These are phyloP conservation scores for Scutellaria barbata DNA, from an alignment of 257 asterid genomes.

Conservation along the genomic window DNA sequence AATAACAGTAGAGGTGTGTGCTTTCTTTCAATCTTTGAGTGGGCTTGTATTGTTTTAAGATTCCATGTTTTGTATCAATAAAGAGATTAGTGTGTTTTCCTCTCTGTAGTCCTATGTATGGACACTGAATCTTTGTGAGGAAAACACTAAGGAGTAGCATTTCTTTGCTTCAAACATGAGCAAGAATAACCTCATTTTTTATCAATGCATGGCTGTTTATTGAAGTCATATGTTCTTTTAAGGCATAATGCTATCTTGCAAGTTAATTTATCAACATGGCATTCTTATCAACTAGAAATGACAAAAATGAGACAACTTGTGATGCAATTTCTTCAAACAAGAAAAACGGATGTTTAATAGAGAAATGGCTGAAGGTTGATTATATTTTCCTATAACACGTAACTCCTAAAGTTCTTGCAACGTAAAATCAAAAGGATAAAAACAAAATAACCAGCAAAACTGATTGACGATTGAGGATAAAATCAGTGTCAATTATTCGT, in stretches of 20 bases:
- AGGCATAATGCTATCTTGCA: background rate
- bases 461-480: slow-evolving; percentile 6
- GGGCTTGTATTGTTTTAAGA: slow-evolving; percentile 8
- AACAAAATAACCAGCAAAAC: slow-evolving; percentile 13
- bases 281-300: background rate
- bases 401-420: slow-evolving; percentile 1
- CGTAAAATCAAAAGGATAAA: background rate
- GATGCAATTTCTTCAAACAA: background rate
- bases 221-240: too few species aligned
- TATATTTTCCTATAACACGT: background rate
- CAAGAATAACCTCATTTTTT: background rate
- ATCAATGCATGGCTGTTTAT: background rate
- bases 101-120: background rate
- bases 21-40: slow-evolving; percentile 21
- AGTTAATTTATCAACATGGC: background rate
- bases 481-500: slow-evolving; percentile 20
- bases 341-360: background rate
- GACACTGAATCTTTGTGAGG: background rate
- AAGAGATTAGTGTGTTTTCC: slow-evolving; percentile 9
- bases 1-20: slow-evolving; percentile 19
- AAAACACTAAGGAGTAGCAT: background rate
- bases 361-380: background rate
- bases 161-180: too few species aligned
- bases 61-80: slow-evolving; percentile 36
- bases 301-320: background rate